These are phyloP conservation scores for Xylariales sp. DNA, from an alignment of 2,329 filamentous ascomycete genomes.

Conservation along the genomic window DNA sequence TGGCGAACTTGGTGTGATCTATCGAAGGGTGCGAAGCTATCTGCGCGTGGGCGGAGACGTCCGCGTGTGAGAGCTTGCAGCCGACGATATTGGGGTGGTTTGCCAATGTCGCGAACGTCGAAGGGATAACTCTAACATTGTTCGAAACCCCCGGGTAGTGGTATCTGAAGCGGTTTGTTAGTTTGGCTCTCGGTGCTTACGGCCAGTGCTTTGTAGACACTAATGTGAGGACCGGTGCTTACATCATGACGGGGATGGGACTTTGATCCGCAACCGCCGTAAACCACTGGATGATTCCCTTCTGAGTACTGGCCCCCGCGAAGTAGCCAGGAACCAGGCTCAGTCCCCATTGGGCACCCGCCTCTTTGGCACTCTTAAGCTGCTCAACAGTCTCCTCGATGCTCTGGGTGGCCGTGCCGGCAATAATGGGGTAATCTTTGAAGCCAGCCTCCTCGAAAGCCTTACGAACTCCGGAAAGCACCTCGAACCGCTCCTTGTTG, in stretches of 20 bases:
- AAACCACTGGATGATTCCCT: constrained; percentile 55
- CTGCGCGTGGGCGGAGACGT: constrained; percentile 60
- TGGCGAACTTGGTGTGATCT: constrained; percentile 53
- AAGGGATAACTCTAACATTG: constrained; percentile 53
- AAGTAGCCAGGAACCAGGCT: constrained; percentile 59
- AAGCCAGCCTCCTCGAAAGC: constrained; percentile 51
- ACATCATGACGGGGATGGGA: constrained; percentile 56
- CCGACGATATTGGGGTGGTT: constrained; percentile 64
- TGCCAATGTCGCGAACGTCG: constrained; percentile 53
- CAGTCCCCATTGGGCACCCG: constrained; percentile 56
- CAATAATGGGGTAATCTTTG: constrained; percentile 53
- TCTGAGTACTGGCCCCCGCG: constrained; percentile 47
- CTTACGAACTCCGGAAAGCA: constrained; percentile 50
- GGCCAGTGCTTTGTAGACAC: neutral
- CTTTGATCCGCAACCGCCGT: constrained; percentile 53
- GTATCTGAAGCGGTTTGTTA: constrained; percentile 40
- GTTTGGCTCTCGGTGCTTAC: too few species aligned
- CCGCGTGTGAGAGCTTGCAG: constrained; percentile 65
- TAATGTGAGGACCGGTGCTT: constrained; percentile 17
- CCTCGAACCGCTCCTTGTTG: constrained; percentile 47
- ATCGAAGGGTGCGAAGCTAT: constrained; percentile 56
- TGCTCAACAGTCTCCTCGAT: constrained; percentile 58
- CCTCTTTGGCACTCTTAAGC: constrained; percentile 49
- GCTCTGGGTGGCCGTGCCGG: constrained; percentile 57
- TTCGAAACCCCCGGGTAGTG: constrained; percentile 66